A percentile compares a stretch with the other conserved stretches of the same genome.
phyloP scores from a whole-genome alignment of 1,284 basidiomycete genomes.

The Apiotrichum sp. region DNA sequence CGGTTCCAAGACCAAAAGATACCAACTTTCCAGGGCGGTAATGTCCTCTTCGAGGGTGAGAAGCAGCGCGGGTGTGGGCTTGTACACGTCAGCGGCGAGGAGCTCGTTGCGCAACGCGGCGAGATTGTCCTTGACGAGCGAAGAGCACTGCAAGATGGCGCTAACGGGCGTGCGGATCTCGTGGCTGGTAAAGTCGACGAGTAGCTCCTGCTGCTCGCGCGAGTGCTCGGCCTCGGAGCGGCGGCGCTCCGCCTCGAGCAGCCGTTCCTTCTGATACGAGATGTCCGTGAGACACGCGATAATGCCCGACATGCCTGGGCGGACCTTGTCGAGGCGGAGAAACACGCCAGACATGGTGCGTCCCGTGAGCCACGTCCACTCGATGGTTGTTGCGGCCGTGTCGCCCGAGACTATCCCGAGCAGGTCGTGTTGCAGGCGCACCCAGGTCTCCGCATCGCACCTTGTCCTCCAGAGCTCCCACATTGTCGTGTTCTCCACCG shows the following conservation, averaged over 20 bases:
- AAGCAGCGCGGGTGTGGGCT: constrained; percentile 18
- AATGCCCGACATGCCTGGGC: constrained; percentile 18
- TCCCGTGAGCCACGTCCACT: constrained; percentile 40
- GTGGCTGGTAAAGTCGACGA: constrained; percentile 43
- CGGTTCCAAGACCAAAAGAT: not conserved
- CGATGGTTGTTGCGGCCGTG: constrained; percentile 19
- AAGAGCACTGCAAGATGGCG: constrained; percentile 27
- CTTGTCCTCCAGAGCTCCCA: no score
- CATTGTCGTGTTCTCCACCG: no score
- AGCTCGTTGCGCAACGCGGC: constrained; percentile 31
- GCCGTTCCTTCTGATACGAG: constrained; percentile 31
- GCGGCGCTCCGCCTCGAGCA: constrained; percentile 35
- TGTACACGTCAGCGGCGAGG: constrained; percentile 3
- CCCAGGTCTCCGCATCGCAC: not conserved
- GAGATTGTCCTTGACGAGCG: constrained; percentile 40
- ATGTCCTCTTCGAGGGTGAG: constrained; percentile 36
- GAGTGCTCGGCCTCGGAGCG: constrained; percentile 39
- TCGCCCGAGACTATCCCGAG: not conserved
- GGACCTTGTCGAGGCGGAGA: constrained; percentile 14
- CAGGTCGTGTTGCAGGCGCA: constrained; percentile 6
- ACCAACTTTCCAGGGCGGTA: constrained; percentile 28
- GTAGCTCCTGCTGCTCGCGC: constrained; percentile 37
- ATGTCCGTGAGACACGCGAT: constrained; percentile 23
- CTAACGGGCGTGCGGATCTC: constrained; percentile 32
- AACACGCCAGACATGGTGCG: constrained; percentile 29